These are phyloP conservation scores for Candida sonorensis DNA, from an alignment of 805 yeast species.

Conservation along the genomic window DNA sequence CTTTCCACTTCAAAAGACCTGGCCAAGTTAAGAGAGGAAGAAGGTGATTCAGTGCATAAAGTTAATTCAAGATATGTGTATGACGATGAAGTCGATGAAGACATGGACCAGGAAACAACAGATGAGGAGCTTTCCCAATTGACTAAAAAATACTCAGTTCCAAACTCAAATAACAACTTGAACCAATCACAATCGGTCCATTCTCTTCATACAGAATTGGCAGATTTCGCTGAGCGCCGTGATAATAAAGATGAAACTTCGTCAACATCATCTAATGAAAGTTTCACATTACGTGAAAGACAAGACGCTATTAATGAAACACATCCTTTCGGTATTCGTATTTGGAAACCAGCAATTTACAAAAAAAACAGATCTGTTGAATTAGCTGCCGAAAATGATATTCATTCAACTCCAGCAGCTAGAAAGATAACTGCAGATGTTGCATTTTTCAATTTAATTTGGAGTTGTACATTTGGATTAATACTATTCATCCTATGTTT, in stretches of 20 bases:
- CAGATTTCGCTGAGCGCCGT: slow-evolving; percentile 9
- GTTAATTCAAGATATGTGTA: slow-evolving; percentile 7
- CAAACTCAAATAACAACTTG: too few species aligned
- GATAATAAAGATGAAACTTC: slow-evolving; percentile 29
- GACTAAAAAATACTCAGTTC: slow-evolving; percentile 1
- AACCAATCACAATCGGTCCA: slow-evolving; percentile 1
- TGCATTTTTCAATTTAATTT: slow-evolving; percentile 57
- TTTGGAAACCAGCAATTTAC: slow-evolving; percentile 97
- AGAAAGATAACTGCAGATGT: slow-evolving; percentile 56
- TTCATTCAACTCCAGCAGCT: slow-evolving; percentile 61
- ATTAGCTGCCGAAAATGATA: slow-evolving; percentile 84
- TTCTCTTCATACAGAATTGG: slow-evolving; percentile 6
- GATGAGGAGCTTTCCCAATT: slow-evolving; percentile 9
- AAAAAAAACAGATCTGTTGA: slow-evolving; percentile 91
- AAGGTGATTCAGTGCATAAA: slow-evolving; percentile 21
- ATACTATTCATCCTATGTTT: slow-evolving; percentile 48
- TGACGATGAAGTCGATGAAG: slow-evolving; percentile 10
- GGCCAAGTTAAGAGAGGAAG: slow-evolving; percentile 20
- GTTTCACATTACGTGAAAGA: slow-evolving; percentile 82
- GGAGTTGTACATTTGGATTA: slow-evolving; percentile 73
- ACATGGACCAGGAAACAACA: slow-evolving; percentile 5
- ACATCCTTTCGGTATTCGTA: slow-evolving; percentile 96
- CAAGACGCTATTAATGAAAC: slow-evolving; percentile 95
- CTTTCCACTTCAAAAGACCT: slow-evolving; percentile 20
- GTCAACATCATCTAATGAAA: slow-evolving; percentile 53